Evolutionary conservation across 1,139 yeast species (phyloP), one percentile per base, ranked within the genome.

Genomic region (Geotrichum klebahnii): DNA sequence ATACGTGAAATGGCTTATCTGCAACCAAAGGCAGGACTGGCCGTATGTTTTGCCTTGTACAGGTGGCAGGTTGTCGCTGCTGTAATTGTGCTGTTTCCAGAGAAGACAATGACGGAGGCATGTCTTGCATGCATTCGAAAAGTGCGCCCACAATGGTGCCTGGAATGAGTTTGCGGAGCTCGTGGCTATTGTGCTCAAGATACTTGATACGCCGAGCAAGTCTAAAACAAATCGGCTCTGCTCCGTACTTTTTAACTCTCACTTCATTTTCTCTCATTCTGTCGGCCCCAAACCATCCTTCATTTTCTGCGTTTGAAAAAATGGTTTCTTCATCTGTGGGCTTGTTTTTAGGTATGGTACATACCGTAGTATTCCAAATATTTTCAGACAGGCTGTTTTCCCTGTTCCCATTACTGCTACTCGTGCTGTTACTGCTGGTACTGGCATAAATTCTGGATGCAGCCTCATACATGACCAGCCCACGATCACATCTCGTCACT

Each of bases 21-120:
- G 51, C 41, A 8, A 44, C 8, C 3, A 47, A 29, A 14, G 51
- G 51, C 3, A 47, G 34, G 5, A 47, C 37, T 12, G 51, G 46
- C 10, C 22, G 14, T 2, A 42, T 16, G 23, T 42, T 47, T 14
- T 36, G 12, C 5, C 29, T 31, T 3, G 37, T 42, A 32, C 51
- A 47, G 14, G 35, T 10, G 36, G 37, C 5, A 6, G 29, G 9
- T 34, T n/a, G 26, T 47, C 42, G 10, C 23, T 33, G 4, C 3
- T 5, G 39, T 41, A 41, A 3, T 33, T 14, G 14, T 5, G 16
- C 33, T 32, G 16, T 23, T 32, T 33, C 10, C 40, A 29, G 2
- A 5, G 14, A n/a, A n/a, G n/a, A n/a, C n/a, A n/a, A n/a, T n/a
- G n/a, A n/a, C n/a, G n/a, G n/a, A n/a, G n/a, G n/a, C n/a, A n/a